Percentiles rank a stretch among this genome's conserved stretches.
phyloP scores from a whole-genome alignment of 495 filamentous ascomycete species.

The Neurospora sp. region DNA sequence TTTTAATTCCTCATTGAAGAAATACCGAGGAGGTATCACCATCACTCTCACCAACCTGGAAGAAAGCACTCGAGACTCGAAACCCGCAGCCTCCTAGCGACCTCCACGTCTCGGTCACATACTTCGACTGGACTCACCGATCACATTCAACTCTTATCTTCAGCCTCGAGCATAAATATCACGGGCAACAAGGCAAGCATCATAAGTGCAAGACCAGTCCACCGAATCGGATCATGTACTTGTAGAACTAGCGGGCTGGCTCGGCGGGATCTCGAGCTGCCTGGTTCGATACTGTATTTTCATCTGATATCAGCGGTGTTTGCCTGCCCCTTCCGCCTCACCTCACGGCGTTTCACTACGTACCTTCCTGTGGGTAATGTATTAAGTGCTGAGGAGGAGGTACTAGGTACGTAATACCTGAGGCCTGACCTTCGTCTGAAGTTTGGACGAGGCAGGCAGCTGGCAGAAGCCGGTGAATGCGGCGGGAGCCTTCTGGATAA shows the following conservation, averaged over 20 bases:
- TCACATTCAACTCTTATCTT: neutral
- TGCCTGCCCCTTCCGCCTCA: neutral
- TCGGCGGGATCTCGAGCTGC: too few relatives aligned
- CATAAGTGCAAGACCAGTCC: neutral
- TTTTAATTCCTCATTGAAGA: too few relatives aligned
- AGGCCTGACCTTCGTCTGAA: neutral
- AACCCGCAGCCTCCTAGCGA: too few relatives aligned
- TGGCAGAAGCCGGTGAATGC: neutral
- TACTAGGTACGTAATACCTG: neutral
- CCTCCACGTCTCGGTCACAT: too few relatives aligned
- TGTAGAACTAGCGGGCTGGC: neutral
- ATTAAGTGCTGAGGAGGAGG: neutral
- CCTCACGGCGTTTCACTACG: neutral
- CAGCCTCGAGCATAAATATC: neutral
- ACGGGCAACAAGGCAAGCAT: neutral
- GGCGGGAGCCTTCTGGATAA: neutral
- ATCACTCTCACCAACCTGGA: too few relatives aligned
- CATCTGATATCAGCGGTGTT: neutral
- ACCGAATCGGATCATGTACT: neutral
- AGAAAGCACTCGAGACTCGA: too few relatives aligned
- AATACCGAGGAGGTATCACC: too few relatives aligned
- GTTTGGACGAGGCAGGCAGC: neutral
- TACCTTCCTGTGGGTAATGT: neutral
- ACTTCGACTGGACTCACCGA: too few relatives aligned
- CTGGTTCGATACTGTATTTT: neutral